These are phyloP conservation scores for Phaeolepiota aurea DNA, from an alignment of 768 basidiomycete genomes.

Conservation along the genomic window DNA sequence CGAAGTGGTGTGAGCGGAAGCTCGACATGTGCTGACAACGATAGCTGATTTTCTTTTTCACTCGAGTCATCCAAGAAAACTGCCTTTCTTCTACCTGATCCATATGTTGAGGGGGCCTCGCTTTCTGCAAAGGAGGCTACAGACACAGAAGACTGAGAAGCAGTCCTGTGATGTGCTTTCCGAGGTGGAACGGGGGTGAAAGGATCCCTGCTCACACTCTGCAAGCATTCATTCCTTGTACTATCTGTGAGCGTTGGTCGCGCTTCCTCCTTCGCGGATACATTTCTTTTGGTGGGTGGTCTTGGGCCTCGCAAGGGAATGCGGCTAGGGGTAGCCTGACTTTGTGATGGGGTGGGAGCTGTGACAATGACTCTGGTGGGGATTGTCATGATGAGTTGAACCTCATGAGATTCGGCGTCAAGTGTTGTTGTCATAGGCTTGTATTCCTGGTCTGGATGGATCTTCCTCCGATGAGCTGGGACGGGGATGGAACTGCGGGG, in stretches of 20 bases:
- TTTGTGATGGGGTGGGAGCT: slow-evolving; percentile 39
- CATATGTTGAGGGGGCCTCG: slow-evolving; percentile 9
- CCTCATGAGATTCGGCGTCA: slow-evolving; percentile 18
- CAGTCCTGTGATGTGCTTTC: slow-evolving; percentile 16
- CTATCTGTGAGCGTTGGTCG: slow-evolving; percentile 19
- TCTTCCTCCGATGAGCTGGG: neutral
- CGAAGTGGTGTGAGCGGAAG: slow-evolving; percentile 41
- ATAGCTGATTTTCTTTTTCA: slow-evolving; percentile 31
- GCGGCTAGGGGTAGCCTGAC: slow-evolving; percentile 23
- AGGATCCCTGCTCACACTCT: slow-evolving; percentile 12
- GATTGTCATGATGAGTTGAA: slow-evolving; percentile 34
- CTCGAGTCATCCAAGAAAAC: slow-evolving; percentile 11
- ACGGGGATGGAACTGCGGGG: neutral
- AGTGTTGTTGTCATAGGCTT: neutral
- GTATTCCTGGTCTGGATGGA: neutral
- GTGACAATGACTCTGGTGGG: slow-evolving; percentile 47
- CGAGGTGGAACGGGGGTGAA: slow-evolving; percentile 23
- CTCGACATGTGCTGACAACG: slow-evolving; percentile 24
- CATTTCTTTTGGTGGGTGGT: slow-evolving; percentile 20
- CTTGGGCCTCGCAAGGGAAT: slow-evolving; percentile 35
- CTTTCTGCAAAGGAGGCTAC: slow-evolving; percentile 8
- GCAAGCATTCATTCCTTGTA: slow-evolving; percentile 10
- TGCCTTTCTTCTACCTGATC: slow-evolving; percentile 8
- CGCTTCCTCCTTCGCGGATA: slow-evolving; percentile 16
- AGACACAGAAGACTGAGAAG: slow-evolving; percentile 17